Percentiles rank a stretch among this genome's conserved stretches.
Conservation (phyloP, 768 basidiomycete genomes). For the Leccinum pellstonianum region DNA sequence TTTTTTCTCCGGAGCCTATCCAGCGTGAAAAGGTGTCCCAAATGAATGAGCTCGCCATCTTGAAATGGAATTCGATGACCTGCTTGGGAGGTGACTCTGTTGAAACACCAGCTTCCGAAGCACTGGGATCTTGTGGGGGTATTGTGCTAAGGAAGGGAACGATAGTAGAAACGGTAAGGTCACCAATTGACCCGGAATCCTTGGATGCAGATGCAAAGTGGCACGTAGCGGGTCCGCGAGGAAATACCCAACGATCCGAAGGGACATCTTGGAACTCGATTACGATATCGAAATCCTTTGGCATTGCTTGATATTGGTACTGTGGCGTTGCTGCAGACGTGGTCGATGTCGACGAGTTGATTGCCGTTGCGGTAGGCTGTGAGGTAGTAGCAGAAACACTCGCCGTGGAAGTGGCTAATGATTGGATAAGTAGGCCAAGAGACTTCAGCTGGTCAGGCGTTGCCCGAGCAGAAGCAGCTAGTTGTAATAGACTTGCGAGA, state of each 20-base stretch:
- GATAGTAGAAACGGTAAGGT: slow-evolving; percentile 43
- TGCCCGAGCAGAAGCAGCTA: slow-evolving; percentile 62
- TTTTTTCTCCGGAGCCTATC: slow-evolving; percentile 56
- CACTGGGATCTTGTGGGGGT: slow-evolving; percentile 11
- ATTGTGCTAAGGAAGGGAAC: slow-evolving; percentile 42
- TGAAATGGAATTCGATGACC: slow-evolving; percentile 49
- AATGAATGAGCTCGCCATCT: slow-evolving; percentile 44
- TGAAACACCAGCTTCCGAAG: slow-evolving; percentile 12
- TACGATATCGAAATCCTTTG: slow-evolving; percentile 69
- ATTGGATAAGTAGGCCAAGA: slow-evolving; percentile 71
- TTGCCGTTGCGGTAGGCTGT: slow-evolving; percentile 3
- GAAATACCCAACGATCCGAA: slow-evolving; percentile 66
- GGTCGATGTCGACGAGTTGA: slow-evolving; percentile 16
- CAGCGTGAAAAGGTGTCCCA: slow-evolving; percentile 63
- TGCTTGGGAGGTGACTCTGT: slow-evolving; percentile 23
- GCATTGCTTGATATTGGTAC: slow-evolving; percentile 30
- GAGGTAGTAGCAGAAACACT: slow-evolving; percentile 4
- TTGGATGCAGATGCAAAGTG: slow-evolving; percentile 36
- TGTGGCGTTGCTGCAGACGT: slow-evolving; percentile 15
- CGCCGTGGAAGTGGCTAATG: slow-evolving; percentile 42
- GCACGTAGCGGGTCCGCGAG: slow-evolving; percentile 54
- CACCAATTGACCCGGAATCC: slow-evolving; percentile 20
- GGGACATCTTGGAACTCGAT: slow-evolving; percentile 67
- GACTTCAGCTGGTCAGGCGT: slow-evolving; percentile 64
- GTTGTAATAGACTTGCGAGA: slow-evolving; percentile 63